phyloP scores from a whole-genome alignment of 2,329 filamentous ascomycete genomes.

The Beauveria pseudobassiana region DNA sequence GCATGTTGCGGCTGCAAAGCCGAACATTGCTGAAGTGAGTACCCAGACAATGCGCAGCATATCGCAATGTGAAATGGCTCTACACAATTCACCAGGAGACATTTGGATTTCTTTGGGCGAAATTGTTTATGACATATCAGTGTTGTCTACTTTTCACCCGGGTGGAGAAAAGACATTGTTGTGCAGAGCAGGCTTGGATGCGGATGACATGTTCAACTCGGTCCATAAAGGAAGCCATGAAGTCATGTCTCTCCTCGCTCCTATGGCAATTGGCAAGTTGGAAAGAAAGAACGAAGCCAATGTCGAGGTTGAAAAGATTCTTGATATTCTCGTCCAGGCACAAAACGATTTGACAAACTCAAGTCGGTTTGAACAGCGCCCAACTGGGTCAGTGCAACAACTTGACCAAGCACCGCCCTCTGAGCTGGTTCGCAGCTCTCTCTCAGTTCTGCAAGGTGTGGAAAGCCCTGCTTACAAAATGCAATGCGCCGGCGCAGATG shows the following conservation, averaged over 20 bases:
- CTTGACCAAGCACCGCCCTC: neutral
- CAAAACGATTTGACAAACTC: conserved; percentile 4
- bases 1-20: neutral
- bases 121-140: neutral
- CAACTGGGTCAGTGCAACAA: neutral
- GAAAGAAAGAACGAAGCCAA: neutral
- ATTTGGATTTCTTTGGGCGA: neutral
- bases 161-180: neutral
- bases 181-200: neutral
- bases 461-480: neutral
- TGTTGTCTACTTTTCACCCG: neutral
- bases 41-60: neutral
- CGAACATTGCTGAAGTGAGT: neutral
- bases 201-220: conserved; percentile 1
- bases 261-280: neutral
- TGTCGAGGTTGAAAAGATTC: neutral
- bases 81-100: neutral
- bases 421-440: neutral
- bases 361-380: neutral
- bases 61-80: neutral
- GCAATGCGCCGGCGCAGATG: neutral
- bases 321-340: neutral
- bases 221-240: neutral
- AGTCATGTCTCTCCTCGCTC: neutral
- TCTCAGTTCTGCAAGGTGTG: neutral